Evolutionary conservation across 1,284 basidiomycete species (phyloP).

Genomic region (Cutaneotrichosporon cutaneum): DNA sequence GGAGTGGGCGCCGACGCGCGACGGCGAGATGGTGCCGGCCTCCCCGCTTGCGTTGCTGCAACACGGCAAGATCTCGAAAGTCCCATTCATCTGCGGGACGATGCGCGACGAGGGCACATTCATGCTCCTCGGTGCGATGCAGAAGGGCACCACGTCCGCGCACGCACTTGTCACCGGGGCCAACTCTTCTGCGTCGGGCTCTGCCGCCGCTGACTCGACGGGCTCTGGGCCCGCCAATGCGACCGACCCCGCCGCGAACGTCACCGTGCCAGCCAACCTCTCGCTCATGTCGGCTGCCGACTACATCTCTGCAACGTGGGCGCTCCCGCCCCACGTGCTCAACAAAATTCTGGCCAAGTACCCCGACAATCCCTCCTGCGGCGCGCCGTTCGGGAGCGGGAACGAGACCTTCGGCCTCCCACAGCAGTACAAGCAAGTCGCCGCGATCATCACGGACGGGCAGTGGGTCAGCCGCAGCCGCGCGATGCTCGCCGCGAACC

Average conservation of each 20-base stretch:
- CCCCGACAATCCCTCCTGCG: not conserved
- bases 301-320: slow-evolving; percentile 25
- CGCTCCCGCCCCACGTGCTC: slow-evolving; percentile 25
- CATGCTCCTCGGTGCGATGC: slow-evolving; percentile 4
- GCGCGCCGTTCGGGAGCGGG: slow-evolving; percentile 41
- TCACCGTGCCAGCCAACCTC: slow-evolving; percentile 23
- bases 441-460: slow-evolving; percentile 37
- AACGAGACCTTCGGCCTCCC: slow-evolving; percentile 44
- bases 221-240: slow-evolving; percentile 24
- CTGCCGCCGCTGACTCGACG: not conserved
- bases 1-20: slow-evolving; percentile 35
- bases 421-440: slow-evolving; percentile 32
- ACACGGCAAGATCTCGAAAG: slow-evolving; percentile 38
- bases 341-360: not conserved
- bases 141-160: not conserved
- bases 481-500: slow-evolving; percentile 34
- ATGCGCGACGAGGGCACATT: slow-evolving; percentile 44
- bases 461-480: slow-evolving; percentile 35
- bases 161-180: not conserved
- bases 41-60: slow-evolving; percentile 38
- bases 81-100: slow-evolving; percentile 51
- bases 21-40: slow-evolving; percentile 46
- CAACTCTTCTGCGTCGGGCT: not conserved
- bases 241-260: not conserved
- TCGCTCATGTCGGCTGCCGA: slow-evolving; percentile 23